Evolutionary conservation across 2,329 filamentous ascomycete genomes (phyloP).

Genomic region (Fusarium paranaense): DNA sequence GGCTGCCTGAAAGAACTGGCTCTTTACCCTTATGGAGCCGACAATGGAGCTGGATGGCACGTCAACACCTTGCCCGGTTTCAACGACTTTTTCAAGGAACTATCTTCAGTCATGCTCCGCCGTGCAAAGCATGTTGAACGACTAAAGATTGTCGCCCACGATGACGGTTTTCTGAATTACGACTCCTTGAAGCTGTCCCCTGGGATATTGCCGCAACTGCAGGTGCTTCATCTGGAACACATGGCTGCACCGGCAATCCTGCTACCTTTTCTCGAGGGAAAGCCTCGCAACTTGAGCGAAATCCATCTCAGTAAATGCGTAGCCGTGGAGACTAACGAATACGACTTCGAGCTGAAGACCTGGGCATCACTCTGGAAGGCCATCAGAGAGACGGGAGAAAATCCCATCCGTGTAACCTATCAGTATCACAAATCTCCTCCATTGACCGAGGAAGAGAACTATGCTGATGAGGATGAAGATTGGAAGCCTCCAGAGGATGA

Average conservation of each 20-base stretch:
- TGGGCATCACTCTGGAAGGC: conserved; percentile 8
- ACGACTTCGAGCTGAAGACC: background rate
- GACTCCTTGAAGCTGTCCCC: background rate
- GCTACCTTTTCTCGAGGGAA: background rate
- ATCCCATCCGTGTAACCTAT: background rate
- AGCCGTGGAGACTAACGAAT: background rate
- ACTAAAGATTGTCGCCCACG: background rate
- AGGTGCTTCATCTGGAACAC: background rate
- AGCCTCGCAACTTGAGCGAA: background rate
- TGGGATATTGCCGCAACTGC: background rate
- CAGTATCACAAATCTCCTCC: background rate
- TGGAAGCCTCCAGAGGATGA: background rate
- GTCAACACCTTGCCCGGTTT: conserved; percentile 5
- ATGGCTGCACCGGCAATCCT: background rate
- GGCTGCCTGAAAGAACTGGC: background rate
- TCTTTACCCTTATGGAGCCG: conserved; percentile 6
- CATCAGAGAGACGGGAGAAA: background rate
- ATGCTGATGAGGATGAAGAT: background rate
- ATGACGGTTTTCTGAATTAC: background rate
- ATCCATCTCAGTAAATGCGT: conserved; percentile 6
- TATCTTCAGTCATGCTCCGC: background rate
- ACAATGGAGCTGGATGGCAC: background rate
- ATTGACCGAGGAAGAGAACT: background rate
- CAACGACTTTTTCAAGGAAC: conserved; percentile 4
- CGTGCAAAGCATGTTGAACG: background rate